A percentile compares a stretch with the other conserved stretches of the same genome.
Evolutionary conservation across 1,139 yeast species (phyloP).

Genomic region (Blastobotrys proliferans): DNA sequence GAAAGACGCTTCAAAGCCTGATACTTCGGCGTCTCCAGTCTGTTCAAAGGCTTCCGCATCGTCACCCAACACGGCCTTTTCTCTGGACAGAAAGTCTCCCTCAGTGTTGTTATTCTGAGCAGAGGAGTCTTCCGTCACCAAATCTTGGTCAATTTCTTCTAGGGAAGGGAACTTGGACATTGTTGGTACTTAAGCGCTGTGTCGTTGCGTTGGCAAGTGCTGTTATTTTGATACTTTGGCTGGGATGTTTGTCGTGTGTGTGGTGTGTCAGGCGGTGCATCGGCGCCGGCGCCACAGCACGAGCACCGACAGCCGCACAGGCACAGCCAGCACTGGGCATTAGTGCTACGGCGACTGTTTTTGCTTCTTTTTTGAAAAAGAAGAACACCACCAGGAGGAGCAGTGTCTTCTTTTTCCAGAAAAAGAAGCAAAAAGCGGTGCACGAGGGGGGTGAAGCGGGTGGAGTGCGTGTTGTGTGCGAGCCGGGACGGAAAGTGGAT

Average conservation of each 20-base stretch:
- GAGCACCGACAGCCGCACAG: too few relatives aligned
- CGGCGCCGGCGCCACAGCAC: too few relatives aligned
- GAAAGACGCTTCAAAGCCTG: slow-evolving; percentile 36
- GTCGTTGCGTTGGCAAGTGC: neutral
- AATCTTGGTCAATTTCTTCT: slow-evolving; percentile 44
- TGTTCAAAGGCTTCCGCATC: slow-evolving; percentile 64
- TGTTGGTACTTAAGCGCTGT: too few relatives aligned
- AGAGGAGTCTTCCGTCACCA: slow-evolving; percentile 16
- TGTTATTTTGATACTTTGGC: neutral
- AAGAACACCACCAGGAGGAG: too few relatives aligned
- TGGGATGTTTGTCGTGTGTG: neutral
- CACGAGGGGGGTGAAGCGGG: too few relatives aligned
- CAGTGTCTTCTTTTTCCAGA: too few relatives aligned
- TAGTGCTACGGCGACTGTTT: too few relatives aligned
- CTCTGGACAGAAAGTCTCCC: slow-evolving; percentile 76
- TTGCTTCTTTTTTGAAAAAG: too few relatives aligned
- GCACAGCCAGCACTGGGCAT: too few relatives aligned
- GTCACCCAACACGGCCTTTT: slow-evolving; percentile 77
- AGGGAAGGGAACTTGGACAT: slow-evolving; percentile 79
- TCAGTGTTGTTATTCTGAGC: slow-evolving; percentile 23
- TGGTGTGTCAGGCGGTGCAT: too few relatives aligned
- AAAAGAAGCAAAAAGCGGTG: too few relatives aligned
- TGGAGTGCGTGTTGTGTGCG: neutral
- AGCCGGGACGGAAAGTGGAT: too few relatives aligned
- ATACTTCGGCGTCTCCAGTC: slow-evolving; percentile 46